Percentiles rank a stretch among this genome's conserved stretches.
Evolutionary conservation across 352 stramenopile species (phyloP).

Genomic region (Globisporangium cystogenes): DNA sequence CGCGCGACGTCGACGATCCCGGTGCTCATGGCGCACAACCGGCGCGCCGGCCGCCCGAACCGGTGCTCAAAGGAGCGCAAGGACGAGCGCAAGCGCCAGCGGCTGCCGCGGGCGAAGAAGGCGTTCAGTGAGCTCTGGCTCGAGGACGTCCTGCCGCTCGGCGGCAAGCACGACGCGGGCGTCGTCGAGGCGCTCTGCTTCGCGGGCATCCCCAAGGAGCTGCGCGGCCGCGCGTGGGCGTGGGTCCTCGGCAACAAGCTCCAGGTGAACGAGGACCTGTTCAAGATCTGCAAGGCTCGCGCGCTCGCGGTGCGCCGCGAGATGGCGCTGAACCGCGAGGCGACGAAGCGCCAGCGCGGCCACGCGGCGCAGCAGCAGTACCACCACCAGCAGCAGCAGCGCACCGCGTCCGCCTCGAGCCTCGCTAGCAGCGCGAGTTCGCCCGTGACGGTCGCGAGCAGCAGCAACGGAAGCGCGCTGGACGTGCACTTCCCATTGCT

Average conservation of each 20-base stretch:
- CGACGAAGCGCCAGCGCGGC: slow-evolving; percentile 15
- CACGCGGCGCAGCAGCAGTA: neutral
- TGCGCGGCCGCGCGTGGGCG: slow-evolving; percentile 73
- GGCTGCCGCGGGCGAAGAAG: slow-evolving; percentile 62
- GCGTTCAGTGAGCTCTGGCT: slow-evolving; percentile 76
- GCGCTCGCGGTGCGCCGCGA: slow-evolving; percentile 71
- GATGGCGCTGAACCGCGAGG: slow-evolving; percentile 65
- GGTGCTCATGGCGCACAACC: slow-evolving; percentile 19
- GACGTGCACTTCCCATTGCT: neutral
- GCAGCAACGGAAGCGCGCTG: slow-evolving; percentile 11
- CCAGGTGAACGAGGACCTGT: slow-evolving; percentile 84
- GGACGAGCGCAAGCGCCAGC: slow-evolving; percentile 51
- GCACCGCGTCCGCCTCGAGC: slow-evolving; percentile 5
- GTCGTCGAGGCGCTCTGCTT: slow-evolving; percentile 70
- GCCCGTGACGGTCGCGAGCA: neutral
- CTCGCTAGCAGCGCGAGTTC: slow-evolving; percentile 1
- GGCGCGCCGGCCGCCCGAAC: slow-evolving; percentile 15
- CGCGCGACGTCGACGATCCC: slow-evolving; percentile 13
- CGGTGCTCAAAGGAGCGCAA: slow-evolving; percentile 55
- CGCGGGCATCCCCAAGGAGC: slow-evolving; percentile 76
- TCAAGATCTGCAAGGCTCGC: slow-evolving; percentile 71
- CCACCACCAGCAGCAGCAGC: slow-evolving; percentile 3
- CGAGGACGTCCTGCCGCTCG: slow-evolving; percentile 47
- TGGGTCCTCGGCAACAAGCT: slow-evolving; percentile 79
- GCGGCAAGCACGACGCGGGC: slow-evolving; percentile 10